Conservation (phyloP, 2,329 filamentous ascomycete genomes). For the Hortaea sp. region DNA sequence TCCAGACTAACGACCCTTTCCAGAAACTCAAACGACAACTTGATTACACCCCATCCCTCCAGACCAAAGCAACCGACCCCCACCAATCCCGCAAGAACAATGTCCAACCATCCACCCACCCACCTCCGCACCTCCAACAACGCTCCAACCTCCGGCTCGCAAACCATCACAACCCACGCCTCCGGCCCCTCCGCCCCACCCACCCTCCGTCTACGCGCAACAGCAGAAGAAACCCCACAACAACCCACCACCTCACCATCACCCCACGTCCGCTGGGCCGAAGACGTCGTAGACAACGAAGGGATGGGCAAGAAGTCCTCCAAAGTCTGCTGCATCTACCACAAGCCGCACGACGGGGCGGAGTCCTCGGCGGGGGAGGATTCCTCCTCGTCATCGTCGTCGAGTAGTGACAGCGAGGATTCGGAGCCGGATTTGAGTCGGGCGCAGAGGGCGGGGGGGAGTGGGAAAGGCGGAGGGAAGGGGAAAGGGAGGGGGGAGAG, state of each 20-base stretch:
- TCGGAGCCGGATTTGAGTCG: slow-evolving; percentile 44
- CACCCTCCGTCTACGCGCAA: slow-evolving; percentile 32
- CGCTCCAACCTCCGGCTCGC: slow-evolving; percentile 18
- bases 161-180: slow-evolving; percentile 22
- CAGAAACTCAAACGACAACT: too few relatives aligned
- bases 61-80: too few relatives aligned
- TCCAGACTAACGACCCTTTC: too few relatives aligned
- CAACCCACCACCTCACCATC: slow-evolving; percentile 11
- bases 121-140: slow-evolving; percentile 12
- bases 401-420: slow-evolving; percentile 33
- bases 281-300: slow-evolving; percentile 91
- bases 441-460: slow-evolving; percentile 32
- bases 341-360: slow-evolving; percentile 68
- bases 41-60: too few relatives aligned
- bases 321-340: slow-evolving; percentile 99
- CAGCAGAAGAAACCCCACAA: slow-evolving; percentile 20
- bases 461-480: slow-evolving; percentile 31
- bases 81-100: too few relatives aligned
- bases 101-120: neutral
- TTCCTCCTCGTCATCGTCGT: slow-evolving; percentile 42
- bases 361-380: slow-evolving; percentile 62
- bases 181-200: slow-evolving; percentile 16
- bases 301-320: slow-evolving; percentile 87
- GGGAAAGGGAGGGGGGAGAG: slow-evolving; percentile 32
- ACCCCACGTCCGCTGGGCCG: slow-evolving; percentile 78